Conservation (phyloP, 768 basidiomycete species). For the Podaxis carcinomalis region DNA sequence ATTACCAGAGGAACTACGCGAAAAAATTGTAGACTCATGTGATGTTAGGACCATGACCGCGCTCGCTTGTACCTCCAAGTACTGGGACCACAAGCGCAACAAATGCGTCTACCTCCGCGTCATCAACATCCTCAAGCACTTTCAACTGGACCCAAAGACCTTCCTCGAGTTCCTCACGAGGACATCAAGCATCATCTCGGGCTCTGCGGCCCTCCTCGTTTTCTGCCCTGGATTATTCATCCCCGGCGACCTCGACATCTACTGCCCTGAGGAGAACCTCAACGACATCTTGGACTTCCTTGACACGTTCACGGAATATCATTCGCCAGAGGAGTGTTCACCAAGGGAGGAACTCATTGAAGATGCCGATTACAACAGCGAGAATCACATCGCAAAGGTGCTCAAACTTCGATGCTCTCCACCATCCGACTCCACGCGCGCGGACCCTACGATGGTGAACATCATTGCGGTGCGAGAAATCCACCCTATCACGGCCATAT, state of each 20-base stretch:
- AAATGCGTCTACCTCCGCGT: background rate
- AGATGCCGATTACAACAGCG: background rate
- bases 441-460: background rate
- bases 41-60: slow-evolving; percentile 1
- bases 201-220: slow-evolving; percentile 7
- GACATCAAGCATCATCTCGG: slow-evolving; percentile 7
- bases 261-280: slow-evolving; percentile 1
- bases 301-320: background rate
- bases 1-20: slow-evolving; percentile 3
- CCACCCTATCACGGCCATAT: background rate
- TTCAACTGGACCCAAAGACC: background rate
- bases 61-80: slow-evolving; percentile 2
- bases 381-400: slow-evolving; percentile 1
- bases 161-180: slow-evolving; percentile 3
- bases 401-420: slow-evolving; percentile 1
- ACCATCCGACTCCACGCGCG: background rate
- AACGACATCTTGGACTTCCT: background rate
- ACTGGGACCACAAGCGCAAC: slow-evolving; percentile 2
- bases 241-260: slow-evolving; percentile 10
- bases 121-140: background rate
- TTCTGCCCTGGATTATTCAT: slow-evolving; percentile 5
- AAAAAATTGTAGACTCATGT: slow-evolving; percentile 2
- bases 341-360: background rate
- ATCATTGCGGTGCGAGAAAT: background rate
- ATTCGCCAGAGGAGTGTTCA: background rate